A percentile compares a stretch with the other conserved stretches of the same genome.
Evolutionary conservation across 78 protist species (phyloP).

Genomic region (Capsaspora owczarzaki): DNA sequence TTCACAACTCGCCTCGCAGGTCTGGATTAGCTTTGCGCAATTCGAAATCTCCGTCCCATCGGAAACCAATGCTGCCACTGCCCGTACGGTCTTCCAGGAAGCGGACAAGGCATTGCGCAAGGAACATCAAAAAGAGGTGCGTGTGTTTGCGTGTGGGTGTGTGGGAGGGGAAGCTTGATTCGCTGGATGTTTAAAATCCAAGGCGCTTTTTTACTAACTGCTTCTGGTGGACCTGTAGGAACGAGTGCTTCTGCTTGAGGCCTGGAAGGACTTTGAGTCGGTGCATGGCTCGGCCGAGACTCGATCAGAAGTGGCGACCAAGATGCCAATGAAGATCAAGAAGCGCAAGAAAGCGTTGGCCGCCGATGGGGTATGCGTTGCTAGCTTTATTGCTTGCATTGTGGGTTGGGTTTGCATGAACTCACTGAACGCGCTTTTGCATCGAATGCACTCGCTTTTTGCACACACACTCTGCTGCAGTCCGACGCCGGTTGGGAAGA

Average conservation of each 20-base stretch:
- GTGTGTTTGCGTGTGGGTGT: too few relatives aligned
- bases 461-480: neutral
- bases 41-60: constrained; percentile 27
- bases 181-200: too few relatives aligned
- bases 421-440: too few relatives aligned
- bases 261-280: constrained; percentile 43
- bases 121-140: constrained; percentile 1
- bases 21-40: constrained; percentile 64
- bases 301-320: constrained; percentile 3
- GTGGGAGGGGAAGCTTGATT: too few relatives aligned
- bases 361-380: constrained; percentile 33
- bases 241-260: constrained; percentile 35
- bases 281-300: constrained; percentile 37
- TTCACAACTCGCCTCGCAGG: constrained; percentile 3
- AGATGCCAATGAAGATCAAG: constrained; percentile 56
- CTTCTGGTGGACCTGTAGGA: too few relatives aligned
- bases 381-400: too few relatives aligned
- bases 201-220: too few relatives aligned
- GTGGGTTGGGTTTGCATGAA: too few relatives aligned
- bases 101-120: constrained; percentile 36
- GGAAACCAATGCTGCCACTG: neutral
- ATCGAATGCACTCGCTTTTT: too few relatives aligned
- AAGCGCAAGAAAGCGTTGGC: constrained; percentile 41
- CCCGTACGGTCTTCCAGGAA: constrained; percentile 35
- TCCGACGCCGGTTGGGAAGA: constrained; percentile 70